Evolutionary conservation across 2,329 filamentous ascomycete species (phyloP).

Genomic region (Xylaria polymorpha): DNA sequence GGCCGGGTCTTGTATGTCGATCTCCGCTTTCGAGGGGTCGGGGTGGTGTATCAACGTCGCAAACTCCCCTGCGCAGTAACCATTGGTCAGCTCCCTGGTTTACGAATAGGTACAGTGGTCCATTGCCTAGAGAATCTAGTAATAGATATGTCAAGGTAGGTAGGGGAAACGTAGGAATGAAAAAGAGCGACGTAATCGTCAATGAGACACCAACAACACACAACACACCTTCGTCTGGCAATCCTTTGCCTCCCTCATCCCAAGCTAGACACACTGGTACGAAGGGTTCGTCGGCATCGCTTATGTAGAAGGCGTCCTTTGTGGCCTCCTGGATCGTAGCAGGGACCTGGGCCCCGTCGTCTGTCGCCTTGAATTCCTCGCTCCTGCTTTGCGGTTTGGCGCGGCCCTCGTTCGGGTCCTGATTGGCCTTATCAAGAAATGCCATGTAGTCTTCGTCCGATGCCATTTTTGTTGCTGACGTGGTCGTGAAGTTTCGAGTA

Average conservation of each 20-base stretch:
- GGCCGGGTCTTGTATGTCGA: conserved; percentile 73
- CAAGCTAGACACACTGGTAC: conserved; percentile 77
- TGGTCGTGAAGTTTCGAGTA: conserved; percentile 24
- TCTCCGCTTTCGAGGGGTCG: conserved; percentile 62
- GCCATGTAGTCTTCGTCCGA: conserved; percentile 85
- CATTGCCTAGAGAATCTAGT: background rate
- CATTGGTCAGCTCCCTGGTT: conserved; percentile 8
- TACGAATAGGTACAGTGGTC: background rate
- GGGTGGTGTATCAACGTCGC: conserved; percentile 72
- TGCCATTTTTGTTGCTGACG: conserved; percentile 63
- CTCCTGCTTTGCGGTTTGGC: conserved; percentile 46
- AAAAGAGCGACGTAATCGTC: background rate
- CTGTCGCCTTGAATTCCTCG: conserved; percentile 63
- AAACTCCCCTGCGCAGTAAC: conserved; percentile 69
- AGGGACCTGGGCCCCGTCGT: conserved; percentile 70
- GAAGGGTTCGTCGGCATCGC: conserved; percentile 89
- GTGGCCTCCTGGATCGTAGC: conserved; percentile 62
- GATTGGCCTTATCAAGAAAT: conserved; percentile 89
- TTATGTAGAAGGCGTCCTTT: conserved; percentile 75
- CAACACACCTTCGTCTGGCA: conserved; percentile 71
- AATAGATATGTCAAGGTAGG: background rate
- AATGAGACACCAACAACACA: conserved; percentile 7
- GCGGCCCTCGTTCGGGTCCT: conserved; percentile 74
- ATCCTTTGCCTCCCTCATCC: conserved; percentile 60
- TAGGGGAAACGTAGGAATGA: background rate